These are phyloP conservation scores for Psilocybe subaeruginosa DNA, from an alignment of 768 basidiomycete genomes.

Conservation along the genomic window DNA sequence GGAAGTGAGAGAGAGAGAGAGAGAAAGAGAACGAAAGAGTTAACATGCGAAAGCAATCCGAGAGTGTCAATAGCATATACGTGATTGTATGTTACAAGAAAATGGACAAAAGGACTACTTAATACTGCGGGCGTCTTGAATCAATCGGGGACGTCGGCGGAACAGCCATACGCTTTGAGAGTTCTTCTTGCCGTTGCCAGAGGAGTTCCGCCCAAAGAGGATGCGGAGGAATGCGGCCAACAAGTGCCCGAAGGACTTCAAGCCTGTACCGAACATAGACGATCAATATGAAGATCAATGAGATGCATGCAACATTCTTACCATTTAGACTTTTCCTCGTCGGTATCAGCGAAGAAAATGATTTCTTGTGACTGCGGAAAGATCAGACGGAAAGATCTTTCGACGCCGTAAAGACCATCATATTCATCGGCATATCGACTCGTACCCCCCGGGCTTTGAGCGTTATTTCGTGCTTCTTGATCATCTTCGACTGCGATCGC, in stretches of 20 bases:
- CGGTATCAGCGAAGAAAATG: slow-evolving; percentile 88
- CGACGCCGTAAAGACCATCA: slow-evolving; percentile 68
- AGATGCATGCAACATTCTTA: slow-evolving; percentile 28
- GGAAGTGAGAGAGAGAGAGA: slow-evolving; percentile 11
- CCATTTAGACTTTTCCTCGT: slow-evolving; percentile 89
- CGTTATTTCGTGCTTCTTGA: slow-evolving; percentile 50
- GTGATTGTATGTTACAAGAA: slow-evolving; percentile 23
- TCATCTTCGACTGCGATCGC: slow-evolving; percentile 79
- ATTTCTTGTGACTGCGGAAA: slow-evolving; percentile 84
- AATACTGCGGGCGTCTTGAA: slow-evolving; percentile 16
- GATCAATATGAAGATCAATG: slow-evolving; percentile 3
- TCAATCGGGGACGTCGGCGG: slow-evolving; percentile 19
- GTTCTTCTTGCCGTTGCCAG: slow-evolving; percentile 78
- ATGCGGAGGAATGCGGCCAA: slow-evolving; percentile 90
- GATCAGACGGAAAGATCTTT: slow-evolving; percentile 82
- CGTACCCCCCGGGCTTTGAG: background rate
- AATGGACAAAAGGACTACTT: background rate
- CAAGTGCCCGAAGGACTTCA: slow-evolving; percentile 78
- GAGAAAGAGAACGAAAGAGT: slow-evolving; percentile 11
- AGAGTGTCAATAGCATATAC: slow-evolving; percentile 20
- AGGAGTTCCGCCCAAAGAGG: slow-evolving; percentile 92
- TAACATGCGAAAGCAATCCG: slow-evolving; percentile 25
- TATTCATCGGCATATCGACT: slow-evolving; percentile 56
- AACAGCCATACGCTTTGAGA: slow-evolving; percentile 34
- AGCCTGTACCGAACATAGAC: slow-evolving; percentile 55